Percentiles rank a stretch among this genome's conserved stretches.
phyloP scores from a whole-genome alignment of 306 rosid species.

The Citrullus mucosospermus region DNA sequence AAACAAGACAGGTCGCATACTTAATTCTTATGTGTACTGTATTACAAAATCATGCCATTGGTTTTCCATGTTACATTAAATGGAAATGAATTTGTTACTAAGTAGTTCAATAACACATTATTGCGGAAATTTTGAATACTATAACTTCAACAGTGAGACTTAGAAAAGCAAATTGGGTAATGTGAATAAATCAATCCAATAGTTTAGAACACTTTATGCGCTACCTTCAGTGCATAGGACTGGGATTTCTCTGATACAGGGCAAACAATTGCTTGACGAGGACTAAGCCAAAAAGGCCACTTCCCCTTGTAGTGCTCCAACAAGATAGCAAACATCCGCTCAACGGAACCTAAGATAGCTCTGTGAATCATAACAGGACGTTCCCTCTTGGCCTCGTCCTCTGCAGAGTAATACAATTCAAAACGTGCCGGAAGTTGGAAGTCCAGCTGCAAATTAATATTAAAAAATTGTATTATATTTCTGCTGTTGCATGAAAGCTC shows the following conservation, averaged over 20 bases:
- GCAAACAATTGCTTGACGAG: constrained; percentile 91
- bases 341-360: constrained; percentile 88
- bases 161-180: not conserved
- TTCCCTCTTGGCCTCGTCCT: constrained; percentile 90
- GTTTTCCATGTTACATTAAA: not conserved
- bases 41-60: not conserved
- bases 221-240: constrained; percentile 59
- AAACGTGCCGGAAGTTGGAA: constrained; percentile 91
- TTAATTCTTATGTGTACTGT: not conserved
- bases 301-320: constrained; percentile 93
- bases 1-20: not conserved
- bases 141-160: not conserved
- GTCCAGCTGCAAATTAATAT: constrained; percentile 58
- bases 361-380: constrained; percentile 90
- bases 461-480: not conserved
- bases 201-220: not conserved
- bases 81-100: not conserved
- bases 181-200: not conserved
- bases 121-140: not conserved
- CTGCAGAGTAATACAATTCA: constrained; percentile 79
- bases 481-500: not conserved
- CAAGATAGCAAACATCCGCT: constrained; percentile 86
- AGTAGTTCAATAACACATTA: not conserved
- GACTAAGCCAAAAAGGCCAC: constrained; percentile 99
- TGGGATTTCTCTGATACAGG: constrained; percentile 85